These are phyloP conservation scores for Persicaria maculosa DNA, from an alignment of 148 eudicot genomes.

Conservation along the genomic window DNA sequence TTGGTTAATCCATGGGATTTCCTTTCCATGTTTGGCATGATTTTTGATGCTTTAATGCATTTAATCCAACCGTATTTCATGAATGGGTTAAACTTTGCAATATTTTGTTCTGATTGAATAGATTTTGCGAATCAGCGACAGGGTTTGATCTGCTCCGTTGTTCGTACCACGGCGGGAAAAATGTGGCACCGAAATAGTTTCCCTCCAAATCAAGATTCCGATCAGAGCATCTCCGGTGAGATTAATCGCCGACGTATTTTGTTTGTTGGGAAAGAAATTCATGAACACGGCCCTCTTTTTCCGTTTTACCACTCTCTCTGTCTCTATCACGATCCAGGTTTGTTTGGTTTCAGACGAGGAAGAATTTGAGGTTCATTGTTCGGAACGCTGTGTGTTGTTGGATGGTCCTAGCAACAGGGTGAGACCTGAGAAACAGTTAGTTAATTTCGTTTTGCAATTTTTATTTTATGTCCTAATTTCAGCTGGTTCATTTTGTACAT, in stretches of 20 bases:
- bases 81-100: too few species aligned
- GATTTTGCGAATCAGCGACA: too few species aligned
- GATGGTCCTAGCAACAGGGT: not conserved
- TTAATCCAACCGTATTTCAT: too few species aligned
- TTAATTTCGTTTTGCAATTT: not conserved
- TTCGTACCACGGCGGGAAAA: not conserved
- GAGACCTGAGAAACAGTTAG: not conserved
- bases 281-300: not conserved
- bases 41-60: too few species aligned
- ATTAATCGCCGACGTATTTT: not conserved
- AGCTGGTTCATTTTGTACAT: not conserved
- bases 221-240: constrained; percentile 9
- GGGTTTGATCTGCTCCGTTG: not conserved
- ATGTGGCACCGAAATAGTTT: not conserved
- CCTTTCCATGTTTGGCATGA: too few species aligned
- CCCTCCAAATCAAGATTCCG: not conserved
- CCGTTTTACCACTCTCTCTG: not conserved
- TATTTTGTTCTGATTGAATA: too few species aligned
- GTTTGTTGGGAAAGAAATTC: not conserved
- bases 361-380: not conserved
- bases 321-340: not conserved
- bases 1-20: too few species aligned
- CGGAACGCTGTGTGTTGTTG: not conserved
- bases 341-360: constrained; percentile 1
- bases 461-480: not conserved